Conservation (phyloP, 225 moss, liverwort and hornwort species). For the Marchantia paleacea region DNA sequence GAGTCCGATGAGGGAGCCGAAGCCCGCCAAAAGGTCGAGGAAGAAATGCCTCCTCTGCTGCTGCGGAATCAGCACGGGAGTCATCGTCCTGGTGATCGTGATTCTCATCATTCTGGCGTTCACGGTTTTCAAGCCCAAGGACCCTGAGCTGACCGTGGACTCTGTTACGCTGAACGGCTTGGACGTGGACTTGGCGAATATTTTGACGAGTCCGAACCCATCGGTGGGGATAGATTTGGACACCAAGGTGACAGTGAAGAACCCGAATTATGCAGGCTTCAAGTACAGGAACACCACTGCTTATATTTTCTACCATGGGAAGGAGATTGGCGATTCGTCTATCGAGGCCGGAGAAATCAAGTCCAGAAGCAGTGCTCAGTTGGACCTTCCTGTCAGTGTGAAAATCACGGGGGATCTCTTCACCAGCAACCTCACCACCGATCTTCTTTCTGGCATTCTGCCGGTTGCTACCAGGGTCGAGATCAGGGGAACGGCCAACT, state of each 20-base stretch:
- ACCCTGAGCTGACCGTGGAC: constrained; percentile 36
- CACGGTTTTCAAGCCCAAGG: constrained; percentile 43
- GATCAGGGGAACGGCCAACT: constrained; percentile 31
- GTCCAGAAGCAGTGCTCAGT: constrained; percentile 16
- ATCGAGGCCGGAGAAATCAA: constrained; percentile 28
- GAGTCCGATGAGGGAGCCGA: constrained; percentile 7
- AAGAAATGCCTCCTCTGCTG: constrained; percentile 27
- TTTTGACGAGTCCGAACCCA: constrained; percentile 5
- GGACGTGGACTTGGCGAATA: constrained; percentile 4
- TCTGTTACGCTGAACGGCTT: constrained; percentile 24
- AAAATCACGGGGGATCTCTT: constrained; percentile 17
- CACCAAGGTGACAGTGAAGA: constrained; percentile 30
- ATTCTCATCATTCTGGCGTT: constrained; percentile 38
- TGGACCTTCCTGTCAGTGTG: constrained; percentile 19
- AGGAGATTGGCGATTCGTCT: constrained; percentile 22
- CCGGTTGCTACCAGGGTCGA: constrained; percentile 26
- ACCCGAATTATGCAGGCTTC: constrained; percentile 47
- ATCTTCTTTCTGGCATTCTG: constrained; percentile 26
- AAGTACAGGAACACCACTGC: constrained; percentile 33
- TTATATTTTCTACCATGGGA: constrained; percentile 26
- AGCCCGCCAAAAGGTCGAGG: constrained; percentile 8
- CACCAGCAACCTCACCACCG: constrained; percentile 23
- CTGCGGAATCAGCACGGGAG: constrained; percentile 28
- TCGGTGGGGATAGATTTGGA: constrained; percentile 26
- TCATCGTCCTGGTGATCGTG: constrained; percentile 22